Evolutionary conservation across 345 rosid species (phyloP).

Genomic region (Noccaea bulbosa): DNA sequence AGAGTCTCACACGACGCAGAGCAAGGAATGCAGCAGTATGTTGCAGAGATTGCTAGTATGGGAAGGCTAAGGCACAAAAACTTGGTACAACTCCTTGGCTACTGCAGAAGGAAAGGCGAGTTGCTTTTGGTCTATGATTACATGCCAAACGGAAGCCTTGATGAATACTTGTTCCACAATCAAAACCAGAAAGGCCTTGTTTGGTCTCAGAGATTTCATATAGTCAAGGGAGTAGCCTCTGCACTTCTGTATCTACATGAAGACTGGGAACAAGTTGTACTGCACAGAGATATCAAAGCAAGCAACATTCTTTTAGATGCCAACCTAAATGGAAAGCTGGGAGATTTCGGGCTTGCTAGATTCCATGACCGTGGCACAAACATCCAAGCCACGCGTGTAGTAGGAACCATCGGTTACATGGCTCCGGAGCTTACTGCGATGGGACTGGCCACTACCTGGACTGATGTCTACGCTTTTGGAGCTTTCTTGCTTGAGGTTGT

Average conservation of each 20-base stretch:
- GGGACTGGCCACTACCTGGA: conserved; percentile 1
- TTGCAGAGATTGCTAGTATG: conserved; percentile 4
- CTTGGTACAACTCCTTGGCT: conserved; percentile 11
- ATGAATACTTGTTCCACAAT: background rate
- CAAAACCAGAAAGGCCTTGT: background rate
- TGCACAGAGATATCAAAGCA: conserved; percentile 2
- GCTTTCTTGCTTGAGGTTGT: conserved; percentile 6
- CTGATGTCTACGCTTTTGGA: conserved; percentile 11
- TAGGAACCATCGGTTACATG: conserved; percentile 9
- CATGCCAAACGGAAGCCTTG: conserved; percentile 4
- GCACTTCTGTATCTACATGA: background rate
- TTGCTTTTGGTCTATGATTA: conserved; percentile 16
- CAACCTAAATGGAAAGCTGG: background rate
- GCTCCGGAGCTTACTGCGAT: conserved; percentile 8
- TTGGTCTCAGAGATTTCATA: conserved; percentile 16
- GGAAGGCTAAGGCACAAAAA: conserved; percentile 9
- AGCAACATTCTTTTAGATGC: conserved; percentile 4
- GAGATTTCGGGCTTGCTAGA: conserved; percentile 9
- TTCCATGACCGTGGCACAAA: background rate
- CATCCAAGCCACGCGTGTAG: conserved; percentile 4
- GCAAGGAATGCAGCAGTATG: conserved; percentile 12
- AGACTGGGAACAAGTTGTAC: background rate
- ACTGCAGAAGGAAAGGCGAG: conserved; percentile 9
- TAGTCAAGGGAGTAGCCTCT: background rate
- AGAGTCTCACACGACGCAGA: background rate